Percentiles rank a stretch among this genome's conserved stretches.
These are phyloP conservation scores for Aspergillus candidus DNA, from an alignment of 2,329 filamentous ascomycete genomes.

Conservation along the genomic window DNA sequence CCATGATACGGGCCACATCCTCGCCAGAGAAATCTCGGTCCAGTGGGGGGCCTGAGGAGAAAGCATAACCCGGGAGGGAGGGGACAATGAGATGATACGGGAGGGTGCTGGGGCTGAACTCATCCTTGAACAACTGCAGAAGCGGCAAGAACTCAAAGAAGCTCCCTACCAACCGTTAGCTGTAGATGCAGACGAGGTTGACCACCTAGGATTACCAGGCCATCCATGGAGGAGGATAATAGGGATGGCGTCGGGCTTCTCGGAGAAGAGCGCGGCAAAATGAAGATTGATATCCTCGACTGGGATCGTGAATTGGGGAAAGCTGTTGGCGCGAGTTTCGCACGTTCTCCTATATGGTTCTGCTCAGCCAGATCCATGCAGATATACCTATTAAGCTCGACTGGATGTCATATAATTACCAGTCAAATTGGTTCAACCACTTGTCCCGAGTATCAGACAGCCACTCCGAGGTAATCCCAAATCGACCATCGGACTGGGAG, in stretches of 20 bases:
- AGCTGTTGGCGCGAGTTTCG: slow-evolving; percentile 43
- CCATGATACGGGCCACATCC: slow-evolving; percentile 23
- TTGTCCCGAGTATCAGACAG: slow-evolving; percentile 35
- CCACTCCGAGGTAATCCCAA: slow-evolving; percentile 46
- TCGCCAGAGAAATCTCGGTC: slow-evolving; percentile 18
- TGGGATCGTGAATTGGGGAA: slow-evolving; percentile 45
- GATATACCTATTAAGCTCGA: too few species aligned
- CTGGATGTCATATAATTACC: slow-evolving; percentile 30
- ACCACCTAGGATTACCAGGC: slow-evolving; percentile 19
- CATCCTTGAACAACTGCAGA: slow-evolving; percentile 20
- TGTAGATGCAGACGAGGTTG: not conserved
- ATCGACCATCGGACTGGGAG: slow-evolving; percentile 35
- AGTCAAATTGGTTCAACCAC: slow-evolving; percentile 45
- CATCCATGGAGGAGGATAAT: slow-evolving; percentile 40
- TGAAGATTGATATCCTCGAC: slow-evolving; percentile 43
- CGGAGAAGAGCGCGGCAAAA: slow-evolving; percentile 46
- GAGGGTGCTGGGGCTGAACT: slow-evolving; percentile 21
- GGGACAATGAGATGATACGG: slow-evolving; percentile 29
- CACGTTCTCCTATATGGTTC: slow-evolving; percentile 23
- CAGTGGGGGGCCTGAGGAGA: slow-evolving; percentile 26
- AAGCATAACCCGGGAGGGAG: slow-evolving; percentile 26
- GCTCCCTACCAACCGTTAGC: slow-evolving; percentile 17
- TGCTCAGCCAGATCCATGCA: slow-evolving; percentile 2
- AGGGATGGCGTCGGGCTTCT: slow-evolving; percentile 42
- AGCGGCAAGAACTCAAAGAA: slow-evolving; percentile 30